Conservation (phyloP, 1,284 basidiomycete genomes). For the Porogramme epimiltina region DNA sequence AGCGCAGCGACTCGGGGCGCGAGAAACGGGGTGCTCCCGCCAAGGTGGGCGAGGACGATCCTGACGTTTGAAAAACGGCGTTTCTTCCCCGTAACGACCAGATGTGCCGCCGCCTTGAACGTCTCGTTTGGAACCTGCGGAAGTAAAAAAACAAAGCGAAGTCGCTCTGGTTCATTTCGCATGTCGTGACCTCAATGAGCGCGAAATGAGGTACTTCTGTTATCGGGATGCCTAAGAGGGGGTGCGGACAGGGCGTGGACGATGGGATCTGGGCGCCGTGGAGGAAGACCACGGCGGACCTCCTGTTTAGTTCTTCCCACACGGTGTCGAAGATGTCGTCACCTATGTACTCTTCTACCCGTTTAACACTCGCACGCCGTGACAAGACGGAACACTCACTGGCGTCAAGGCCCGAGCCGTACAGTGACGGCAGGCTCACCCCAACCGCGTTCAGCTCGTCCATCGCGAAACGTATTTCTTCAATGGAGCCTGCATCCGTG, state of each 20-base stretch:
- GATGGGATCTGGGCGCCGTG: constrained; percentile 69
- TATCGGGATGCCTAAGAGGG: constrained; percentile 63
- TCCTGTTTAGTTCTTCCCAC: constrained; percentile 64
- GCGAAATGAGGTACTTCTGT: constrained; percentile 46
- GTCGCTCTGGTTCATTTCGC: not conserved
- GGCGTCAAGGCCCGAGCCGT: constrained; percentile 44
- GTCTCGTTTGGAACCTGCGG: constrained; percentile 74
- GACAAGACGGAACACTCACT: constrained; percentile 22
- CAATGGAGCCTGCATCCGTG: constrained; percentile 45
- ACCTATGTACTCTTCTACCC: constrained; percentile 57
- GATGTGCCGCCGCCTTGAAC: constrained; percentile 74
- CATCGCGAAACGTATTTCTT: constrained; percentile 58
- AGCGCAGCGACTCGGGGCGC: constrained; percentile 67
- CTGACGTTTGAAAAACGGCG: constrained; percentile 57
- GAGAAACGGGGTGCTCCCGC: constrained; percentile 61
- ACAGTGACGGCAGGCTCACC: constrained; percentile 62
- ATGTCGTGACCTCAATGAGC: not conserved
- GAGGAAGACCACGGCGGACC: constrained; percentile 62
- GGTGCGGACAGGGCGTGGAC: constrained; percentile 61
- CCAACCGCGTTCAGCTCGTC: constrained; percentile 64
- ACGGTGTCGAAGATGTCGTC: constrained; percentile 61
- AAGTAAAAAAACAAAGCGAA: not conserved
- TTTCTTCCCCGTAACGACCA: constrained; percentile 70
- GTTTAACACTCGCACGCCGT: not conserved
- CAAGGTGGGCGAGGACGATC: constrained; percentile 70